Evolutionary conservation across 257 asterid species (phyloP), one percentile per base, ranked within the genome.

Genomic region (Mentha longifolia): DNA sequence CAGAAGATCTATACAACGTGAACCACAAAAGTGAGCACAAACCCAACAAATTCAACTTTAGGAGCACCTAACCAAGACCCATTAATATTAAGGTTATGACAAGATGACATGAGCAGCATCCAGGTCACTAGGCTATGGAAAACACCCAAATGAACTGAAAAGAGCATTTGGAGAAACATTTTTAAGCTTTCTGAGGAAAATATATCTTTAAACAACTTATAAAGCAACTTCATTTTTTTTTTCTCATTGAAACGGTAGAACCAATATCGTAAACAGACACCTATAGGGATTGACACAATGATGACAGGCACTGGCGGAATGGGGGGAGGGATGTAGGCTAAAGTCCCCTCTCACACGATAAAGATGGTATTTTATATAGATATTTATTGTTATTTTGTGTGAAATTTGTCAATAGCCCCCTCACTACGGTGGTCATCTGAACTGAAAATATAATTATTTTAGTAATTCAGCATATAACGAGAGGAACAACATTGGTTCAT

Each of bases 41-140:
- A 43, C 33, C 12, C 7, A 51, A 54, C 35, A 14, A 8, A 20
- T 39, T 58, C 67, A 68, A 73, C 33, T 45, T 46, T 11, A 66
- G 20, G 30, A 56, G 61, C 55, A 50, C 16, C 43, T 4, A 25
- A 60, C 25, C 47, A 62, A 7, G 22, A 51, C 65, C 6, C 0
- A 22, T 13, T 54, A n/a, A 30, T 4, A 12, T 9, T 43, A 17
- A 56, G 54, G 30, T 17, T n/a, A 49, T 16, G 12, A 28, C 49
- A n/a, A 15, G 35, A 68, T 9, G 41, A 15, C 41, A 15, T 42
- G 47, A 55, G 2, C 47, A 42, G 12, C 47, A 35, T 35, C 16
- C 14, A 11, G 22, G 49, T 59, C 22, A 57, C 7, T 51, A 30
- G 66, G 61, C 17, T 43, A 30, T 6, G 3, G 16, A 17, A 28